These are phyloP conservation scores for Amanita exitialis DNA, from an alignment of 768 basidiomycete species.

Conservation along the genomic window DNA sequence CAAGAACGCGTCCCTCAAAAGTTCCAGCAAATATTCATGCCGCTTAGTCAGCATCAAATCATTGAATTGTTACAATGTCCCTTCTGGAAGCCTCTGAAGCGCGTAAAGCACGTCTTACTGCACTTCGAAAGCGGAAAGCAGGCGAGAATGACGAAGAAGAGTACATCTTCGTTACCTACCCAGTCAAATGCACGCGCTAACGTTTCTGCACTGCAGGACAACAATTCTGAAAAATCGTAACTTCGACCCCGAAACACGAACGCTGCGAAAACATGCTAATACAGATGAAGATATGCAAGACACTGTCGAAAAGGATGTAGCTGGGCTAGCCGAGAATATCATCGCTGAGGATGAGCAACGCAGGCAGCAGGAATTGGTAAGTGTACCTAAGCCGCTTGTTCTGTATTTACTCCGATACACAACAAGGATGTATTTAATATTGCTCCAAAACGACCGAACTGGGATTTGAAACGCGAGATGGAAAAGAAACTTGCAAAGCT, in stretches of 20 bases:
- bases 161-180: constrained; percentile 22
- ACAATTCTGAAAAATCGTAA: constrained; percentile 59
- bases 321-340: constrained; percentile 77
- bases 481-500: constrained; percentile 83
- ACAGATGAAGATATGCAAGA: constrained; percentile 57
- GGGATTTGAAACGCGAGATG: constrained; percentile 92
- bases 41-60: constrained; percentile 22
- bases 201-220: background rate
- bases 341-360: constrained; percentile 81
- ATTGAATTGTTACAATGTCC: constrained; percentile 25
- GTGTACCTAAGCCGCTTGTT: constrained; percentile 14
- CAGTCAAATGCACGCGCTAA: background rate
- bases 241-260: constrained; percentile 85
- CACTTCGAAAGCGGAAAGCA: constrained; percentile 64
- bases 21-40: background rate
- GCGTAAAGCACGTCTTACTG: constrained; percentile 72
- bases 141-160: constrained; percentile 36
- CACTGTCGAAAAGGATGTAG: constrained; percentile 81
- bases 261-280: constrained; percentile 53
- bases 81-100: constrained; percentile 72
- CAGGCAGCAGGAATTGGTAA: constrained; percentile 79
- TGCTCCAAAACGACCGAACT: constrained; percentile 93
- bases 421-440: constrained; percentile 89
- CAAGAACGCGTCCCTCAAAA: background rate
- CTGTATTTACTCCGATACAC: constrained; percentile 2